Percentiles rank a stretch among this genome's conserved stretches.
These are phyloP conservation scores for Chaetoceros tenuissimus DNA, from an alignment of 108 stramenopile species.

Conservation along the genomic window DNA sequence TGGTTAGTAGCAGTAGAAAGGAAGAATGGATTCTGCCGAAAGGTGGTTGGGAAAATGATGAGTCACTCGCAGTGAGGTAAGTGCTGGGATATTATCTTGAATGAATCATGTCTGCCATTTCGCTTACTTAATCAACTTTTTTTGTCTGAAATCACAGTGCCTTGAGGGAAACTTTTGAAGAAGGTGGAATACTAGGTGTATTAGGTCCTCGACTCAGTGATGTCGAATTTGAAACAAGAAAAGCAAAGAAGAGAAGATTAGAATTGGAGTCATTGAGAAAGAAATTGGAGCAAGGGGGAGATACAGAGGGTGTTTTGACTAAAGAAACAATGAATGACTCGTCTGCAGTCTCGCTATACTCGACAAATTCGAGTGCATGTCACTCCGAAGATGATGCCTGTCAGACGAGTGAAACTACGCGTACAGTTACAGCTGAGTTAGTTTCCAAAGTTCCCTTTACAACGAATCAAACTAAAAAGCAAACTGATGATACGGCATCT, in stretches of 20 bases:
- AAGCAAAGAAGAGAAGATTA: conserved; percentile 56
- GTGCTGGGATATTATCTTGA: neutral
- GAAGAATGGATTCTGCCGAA: conserved; percentile 92
- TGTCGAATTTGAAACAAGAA: conserved; percentile 75
- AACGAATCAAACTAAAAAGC: conserved; percentile 1
- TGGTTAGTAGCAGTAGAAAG: conserved; percentile 67
- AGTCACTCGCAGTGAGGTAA: conserved; percentile 48
- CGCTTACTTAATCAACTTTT: too few relatives aligned
- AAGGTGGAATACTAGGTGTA: conserved; percentile 73
- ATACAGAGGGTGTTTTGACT: neutral
- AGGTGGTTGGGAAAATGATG: conserved; percentile 93
- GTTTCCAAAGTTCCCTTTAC: conserved; percentile 4
- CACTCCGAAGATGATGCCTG: conserved; percentile 11
- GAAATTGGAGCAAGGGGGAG: neutral
- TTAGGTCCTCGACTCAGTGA: conserved; percentile 58
- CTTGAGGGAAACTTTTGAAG: conserved; percentile 84
- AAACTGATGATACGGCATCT: neutral
- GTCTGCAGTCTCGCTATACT: conserved; percentile 1
- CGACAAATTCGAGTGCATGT: conserved; percentile 1
- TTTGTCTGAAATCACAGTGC: too few relatives aligned
- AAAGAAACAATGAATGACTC: neutral
- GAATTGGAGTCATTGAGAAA: conserved; percentile 14
- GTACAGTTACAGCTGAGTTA: conserved; percentile 1
- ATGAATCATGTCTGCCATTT: neutral
- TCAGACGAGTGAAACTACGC: neutral